Evolutionary conservation across 441 rosid species (phyloP).

Genomic region (Codiaeum variegatum): DNA sequence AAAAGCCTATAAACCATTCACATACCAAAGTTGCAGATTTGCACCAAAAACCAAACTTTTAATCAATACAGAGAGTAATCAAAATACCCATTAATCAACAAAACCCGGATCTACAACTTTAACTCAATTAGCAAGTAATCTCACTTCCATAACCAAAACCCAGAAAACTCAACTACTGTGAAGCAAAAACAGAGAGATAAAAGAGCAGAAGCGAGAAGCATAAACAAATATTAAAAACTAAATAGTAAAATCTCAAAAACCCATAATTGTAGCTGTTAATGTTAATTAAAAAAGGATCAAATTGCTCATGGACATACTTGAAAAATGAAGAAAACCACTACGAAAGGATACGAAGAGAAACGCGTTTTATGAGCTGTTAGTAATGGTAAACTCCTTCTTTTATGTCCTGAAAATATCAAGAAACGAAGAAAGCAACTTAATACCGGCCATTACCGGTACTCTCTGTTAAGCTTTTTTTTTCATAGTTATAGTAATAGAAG

Average conservation of each 20-base stretch:
- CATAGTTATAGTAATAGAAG: not conserved
- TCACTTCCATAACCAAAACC: not conserved
- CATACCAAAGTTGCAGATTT: not conserved
- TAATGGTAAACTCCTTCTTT: too few relatives aligned
- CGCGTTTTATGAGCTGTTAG: not conserved
- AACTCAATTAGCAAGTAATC: not conserved
- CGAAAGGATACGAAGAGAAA: not conserved
- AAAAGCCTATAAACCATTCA: not conserved
- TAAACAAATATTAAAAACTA: not conserved
- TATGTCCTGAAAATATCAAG: not conserved
- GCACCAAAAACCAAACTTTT: conserved; percentile 4
- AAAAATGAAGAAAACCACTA: not conserved
- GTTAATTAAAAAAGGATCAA: not conserved
- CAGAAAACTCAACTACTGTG: not conserved
- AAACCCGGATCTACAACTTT: not conserved
- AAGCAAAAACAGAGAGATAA: not conserved
- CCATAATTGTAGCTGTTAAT: not conserved
- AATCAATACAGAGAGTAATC: not conserved
- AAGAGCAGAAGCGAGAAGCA: not conserved
- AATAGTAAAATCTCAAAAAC: not conserved
- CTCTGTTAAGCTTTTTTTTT: not conserved
- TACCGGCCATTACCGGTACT: not conserved
- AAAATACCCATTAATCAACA: not conserved
- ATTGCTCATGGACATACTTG: not conserved
- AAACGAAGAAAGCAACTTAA: not conserved